Conservation (phyloP, 2,329 filamentous ascomycete genomes). For the Tympanopsis confertula region DNA sequence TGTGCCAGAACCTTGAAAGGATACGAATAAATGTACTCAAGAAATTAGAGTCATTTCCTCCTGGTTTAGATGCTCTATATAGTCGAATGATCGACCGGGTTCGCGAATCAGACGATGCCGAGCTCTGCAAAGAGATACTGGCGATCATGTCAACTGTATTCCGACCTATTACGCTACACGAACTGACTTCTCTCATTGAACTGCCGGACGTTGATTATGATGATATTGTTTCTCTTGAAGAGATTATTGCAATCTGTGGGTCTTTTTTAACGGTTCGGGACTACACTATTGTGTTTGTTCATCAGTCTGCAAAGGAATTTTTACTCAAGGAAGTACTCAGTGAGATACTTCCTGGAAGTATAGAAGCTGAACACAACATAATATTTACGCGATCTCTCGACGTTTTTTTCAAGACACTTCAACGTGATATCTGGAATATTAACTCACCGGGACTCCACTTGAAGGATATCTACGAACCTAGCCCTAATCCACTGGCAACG, state of each 20-base stretch:
- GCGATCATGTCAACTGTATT: conserved; percentile 4
- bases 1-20: conserved; percentile 17
- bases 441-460: neutral
- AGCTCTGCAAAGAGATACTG: conserved; percentile 13
- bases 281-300: conserved; percentile 10
- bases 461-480: neutral
- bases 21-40: conserved; percentile 5
- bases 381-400: conserved; percentile 1
- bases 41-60: neutral
- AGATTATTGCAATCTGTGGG: conserved; percentile 10
- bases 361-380: too few species aligned
- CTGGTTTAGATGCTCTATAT: conserved; percentile 6
- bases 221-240: too few species aligned
- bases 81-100: conserved; percentile 13
- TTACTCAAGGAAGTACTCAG: conserved; percentile 2
- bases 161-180: neutral
- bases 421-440: neutral
- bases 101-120: conserved; percentile 9
- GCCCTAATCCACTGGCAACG: neutral
- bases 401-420: neutral
- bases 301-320: conserved; percentile 15
- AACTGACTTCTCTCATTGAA: neutral
- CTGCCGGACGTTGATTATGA: neutral
- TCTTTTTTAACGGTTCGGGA: conserved; percentile 11
- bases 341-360: too few species aligned